Percentiles rank a stretch among this genome's conserved stretches.
Conservation (phyloP, 2,329 filamentous ascomycete genomes). For the Immersiporthe knoxdaviesiana region DNA sequence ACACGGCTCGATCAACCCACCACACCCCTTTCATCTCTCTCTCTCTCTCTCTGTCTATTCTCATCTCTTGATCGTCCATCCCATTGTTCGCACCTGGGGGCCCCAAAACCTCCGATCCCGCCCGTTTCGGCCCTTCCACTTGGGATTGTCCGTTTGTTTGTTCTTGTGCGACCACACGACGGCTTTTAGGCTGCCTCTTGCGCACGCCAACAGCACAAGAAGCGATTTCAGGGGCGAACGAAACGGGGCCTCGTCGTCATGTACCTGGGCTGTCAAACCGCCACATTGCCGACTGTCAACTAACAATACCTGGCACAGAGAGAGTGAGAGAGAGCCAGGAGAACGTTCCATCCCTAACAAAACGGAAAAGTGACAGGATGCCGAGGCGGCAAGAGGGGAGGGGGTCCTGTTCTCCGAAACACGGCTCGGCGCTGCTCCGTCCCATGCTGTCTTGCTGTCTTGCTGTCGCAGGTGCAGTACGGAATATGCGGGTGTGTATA, state of each 20-base stretch:
- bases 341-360: background rate
- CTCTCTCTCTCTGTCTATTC: background rate
- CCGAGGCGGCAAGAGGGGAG: background rate
- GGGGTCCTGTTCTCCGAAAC: background rate
- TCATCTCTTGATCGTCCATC: background rate
- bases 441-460: background rate
- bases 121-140: background rate
- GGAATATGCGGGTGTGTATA: background rate
- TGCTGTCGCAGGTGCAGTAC: background rate
- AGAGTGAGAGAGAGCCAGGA: too few relatives aligned
- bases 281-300: background rate
- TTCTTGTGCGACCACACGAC: background rate
- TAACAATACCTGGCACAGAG: background rate
- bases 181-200: background rate
- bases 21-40: conserved; percentile 9
- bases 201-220: background rate
- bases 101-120: background rate
- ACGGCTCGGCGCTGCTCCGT: background rate
- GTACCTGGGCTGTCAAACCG: background rate
- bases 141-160: background rate
- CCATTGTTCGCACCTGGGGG: background rate
- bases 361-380: background rate
- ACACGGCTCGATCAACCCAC: background rate
- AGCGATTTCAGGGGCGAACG: background rate
- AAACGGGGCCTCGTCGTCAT: background rate